A percentile compares a stretch with the other conserved stretches of the same genome.
Conservation (phyloP, 116 monocot species). For the Papilionanthe hybrid region DNA sequence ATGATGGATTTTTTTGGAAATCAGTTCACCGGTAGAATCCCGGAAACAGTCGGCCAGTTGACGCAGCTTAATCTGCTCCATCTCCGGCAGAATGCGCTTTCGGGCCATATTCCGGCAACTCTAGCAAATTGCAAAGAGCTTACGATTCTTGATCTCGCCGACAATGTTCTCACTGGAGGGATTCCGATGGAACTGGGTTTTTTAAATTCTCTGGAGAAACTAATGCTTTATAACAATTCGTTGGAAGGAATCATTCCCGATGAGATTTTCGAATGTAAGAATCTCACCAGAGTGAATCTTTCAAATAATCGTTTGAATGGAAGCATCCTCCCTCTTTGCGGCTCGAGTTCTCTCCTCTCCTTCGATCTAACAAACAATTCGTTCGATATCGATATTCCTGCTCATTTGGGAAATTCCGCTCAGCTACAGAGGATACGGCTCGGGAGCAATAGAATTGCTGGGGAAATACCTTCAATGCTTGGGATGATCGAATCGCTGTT, state of each 20-base stretch:
- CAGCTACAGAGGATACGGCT: conserved; percentile 69
- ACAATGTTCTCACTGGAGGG: conserved; percentile 57
- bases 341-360: conserved; percentile 55
- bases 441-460: conserved; percentile 55
- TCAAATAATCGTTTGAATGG: conserved; percentile 73
- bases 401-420: conserved; percentile 47
- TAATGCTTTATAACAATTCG: conserved; percentile 96
- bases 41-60: conserved; percentile 43
- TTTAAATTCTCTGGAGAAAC: conserved; percentile 60
- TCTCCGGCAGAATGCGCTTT: conserved; percentile 65
- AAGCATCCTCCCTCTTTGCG: conserved; percentile 66
- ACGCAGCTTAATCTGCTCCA: conserved; percentile 59
- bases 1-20: conserved; percentile 86
- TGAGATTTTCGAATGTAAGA: conserved; percentile 61
- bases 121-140: conserved; percentile 57
- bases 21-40: conserved; percentile 59
- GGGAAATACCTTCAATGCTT: conserved; percentile 50
- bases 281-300: conserved; percentile 84
- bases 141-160: conserved; percentile 63
- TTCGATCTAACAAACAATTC: conserved; percentile 83
- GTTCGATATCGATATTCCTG: conserved; percentile 54
- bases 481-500: conserved; percentile 40
- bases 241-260: conserved; percentile 59
- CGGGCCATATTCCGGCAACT: conserved; percentile 60
- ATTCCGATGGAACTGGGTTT: conserved; percentile 55